Conservation (phyloP, 805 yeast species). For the Yamadazyma ubonensis region DNA sequence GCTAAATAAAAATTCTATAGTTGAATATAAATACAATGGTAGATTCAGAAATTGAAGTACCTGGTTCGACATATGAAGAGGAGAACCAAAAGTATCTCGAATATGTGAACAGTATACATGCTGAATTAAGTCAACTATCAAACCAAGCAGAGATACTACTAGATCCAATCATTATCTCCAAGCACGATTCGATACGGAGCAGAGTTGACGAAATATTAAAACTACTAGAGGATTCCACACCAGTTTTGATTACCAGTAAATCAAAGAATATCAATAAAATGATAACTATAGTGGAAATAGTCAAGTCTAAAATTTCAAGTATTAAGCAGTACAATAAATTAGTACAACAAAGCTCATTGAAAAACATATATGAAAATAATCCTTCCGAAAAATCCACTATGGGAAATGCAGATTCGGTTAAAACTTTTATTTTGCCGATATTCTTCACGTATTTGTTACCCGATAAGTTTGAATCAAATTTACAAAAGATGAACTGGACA, state of each 20-base stretch:
- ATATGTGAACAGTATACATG: constrained; percentile 1
- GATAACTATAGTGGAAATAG: constrained; percentile 14
- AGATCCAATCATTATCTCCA: constrained; percentile 9
- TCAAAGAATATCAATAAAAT: constrained; percentile 11
- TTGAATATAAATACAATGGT: background rate
- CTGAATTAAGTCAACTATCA: background rate
- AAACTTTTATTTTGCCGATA: constrained; percentile 13
- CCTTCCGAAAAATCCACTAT: background rate
- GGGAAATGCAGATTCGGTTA: background rate
- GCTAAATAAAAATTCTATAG: background rate
- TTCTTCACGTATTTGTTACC: constrained; percentile 14
- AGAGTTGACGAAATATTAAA: constrained; percentile 11
- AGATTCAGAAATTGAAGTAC: background rate
- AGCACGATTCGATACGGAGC: constrained; percentile 13
- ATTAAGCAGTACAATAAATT: constrained; percentile 15
- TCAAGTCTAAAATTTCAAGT: constrained; percentile 8
- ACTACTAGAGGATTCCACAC: background rate
- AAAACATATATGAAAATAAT: constrained; percentile 1
- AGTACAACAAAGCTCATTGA: constrained; percentile 10
- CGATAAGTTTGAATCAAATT: background rate
- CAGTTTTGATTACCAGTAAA: constrained; percentile 11
- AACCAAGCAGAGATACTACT: background rate
- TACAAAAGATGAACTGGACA: constrained; percentile 9
- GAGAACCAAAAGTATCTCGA: background rate
- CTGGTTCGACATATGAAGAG: background rate